Percentiles rank a stretch among this genome's conserved stretches.
phyloP scores from a whole-genome alignment of 441 rosid species.

The Gossypium davidsonii region DNA sequence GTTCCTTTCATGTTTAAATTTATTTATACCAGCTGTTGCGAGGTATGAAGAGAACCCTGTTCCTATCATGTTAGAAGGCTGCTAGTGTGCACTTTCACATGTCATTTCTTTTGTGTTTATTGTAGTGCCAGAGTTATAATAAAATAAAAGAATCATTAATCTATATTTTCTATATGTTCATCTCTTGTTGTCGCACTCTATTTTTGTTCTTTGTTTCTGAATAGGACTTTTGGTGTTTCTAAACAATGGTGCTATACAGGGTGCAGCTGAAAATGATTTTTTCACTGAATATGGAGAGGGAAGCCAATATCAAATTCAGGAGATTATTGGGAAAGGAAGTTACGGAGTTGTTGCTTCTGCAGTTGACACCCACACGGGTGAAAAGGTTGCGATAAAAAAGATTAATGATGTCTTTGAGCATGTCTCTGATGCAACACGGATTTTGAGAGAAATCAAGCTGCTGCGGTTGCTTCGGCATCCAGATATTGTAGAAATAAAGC shows the following conservation, averaged over 20 bases:
- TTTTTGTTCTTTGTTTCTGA: not conserved
- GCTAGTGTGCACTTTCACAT: not conserved
- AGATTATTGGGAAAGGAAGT: constrained; percentile 94
- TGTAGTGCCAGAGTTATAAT: not conserved
- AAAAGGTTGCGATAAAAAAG: constrained; percentile 89
- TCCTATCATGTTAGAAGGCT: not conserved
- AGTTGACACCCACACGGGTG: constrained; percentile 73
- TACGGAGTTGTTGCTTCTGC: constrained; percentile 97
- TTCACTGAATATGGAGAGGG: constrained; percentile 98
- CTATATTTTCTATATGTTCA: not conserved
- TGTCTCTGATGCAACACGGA: constrained; percentile 95
- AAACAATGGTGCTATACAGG: constrained; percentile 25
- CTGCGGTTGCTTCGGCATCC: constrained; percentile 89
- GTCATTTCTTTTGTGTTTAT: not conserved
- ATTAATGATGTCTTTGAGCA: constrained; percentile 95
- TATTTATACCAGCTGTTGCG: not conserved
- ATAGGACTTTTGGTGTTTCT: not conserved
- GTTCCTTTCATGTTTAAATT: not conserved
- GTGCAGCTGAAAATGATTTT: constrained; percentile 61
- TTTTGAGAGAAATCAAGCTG: constrained; percentile 86
- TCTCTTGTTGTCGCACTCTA: not conserved
- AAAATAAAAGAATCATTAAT: not conserved
- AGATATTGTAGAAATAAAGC: constrained; percentile 84
- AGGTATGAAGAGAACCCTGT: not conserved
- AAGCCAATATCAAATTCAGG: constrained; percentile 75